Base-by-base conservation (phyloP, 2,329 filamentous ascomycete genomes). In the Penicillium crustosum region DNA sequence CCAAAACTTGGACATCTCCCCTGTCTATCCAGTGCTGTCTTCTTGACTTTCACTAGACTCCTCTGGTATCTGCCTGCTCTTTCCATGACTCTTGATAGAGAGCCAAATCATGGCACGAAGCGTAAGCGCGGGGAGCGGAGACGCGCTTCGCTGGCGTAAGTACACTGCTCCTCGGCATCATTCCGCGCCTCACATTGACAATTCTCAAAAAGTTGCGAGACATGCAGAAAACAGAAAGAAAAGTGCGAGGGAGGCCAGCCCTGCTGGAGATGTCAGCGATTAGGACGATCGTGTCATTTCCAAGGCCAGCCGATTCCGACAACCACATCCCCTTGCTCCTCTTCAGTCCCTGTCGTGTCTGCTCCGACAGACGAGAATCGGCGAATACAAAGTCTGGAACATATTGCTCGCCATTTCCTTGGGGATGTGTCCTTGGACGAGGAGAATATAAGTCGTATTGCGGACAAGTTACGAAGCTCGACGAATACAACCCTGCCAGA, bases 231-330 rank as follows among this genome's bases (percentile, higher is more conserved):
- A 57, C 76, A 81, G 49, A 83, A 83, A 63, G 81, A 83, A 65
- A 82, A 83, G 67, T 83, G 81, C 63, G 81, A 83, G 61, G 82
- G 81, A 39, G 81, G 81, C 36, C 73, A 79, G 10, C 82, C 82
- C 1, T 83, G 81, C 62, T 78, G 79, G 55, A 71, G 81, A 53
- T 83, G 81, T 64, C 73, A 77, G 55, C 79, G 79, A 55, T 75
- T 82, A 61, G 77, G 76, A 57, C 78, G 81, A 49, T 75, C 75
- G 65, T 83, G 81, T 27, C 68, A 73, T 76, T 57, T 82, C 79
- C 63, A 74, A 70, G 19, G 73, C 66, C 49, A 64, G 59, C 39
- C 72, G 21, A 55, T 70, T 29, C 64, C 68, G 13, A 71, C 69
- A 61, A 67, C 68, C 29, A 70, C 67, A 6, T 15, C 42, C 36